Evolutionary conservation across 768 basidiomycete genomes (phyloP).

Genomic region (Rhodosporidiobolus sp.): DNA sequence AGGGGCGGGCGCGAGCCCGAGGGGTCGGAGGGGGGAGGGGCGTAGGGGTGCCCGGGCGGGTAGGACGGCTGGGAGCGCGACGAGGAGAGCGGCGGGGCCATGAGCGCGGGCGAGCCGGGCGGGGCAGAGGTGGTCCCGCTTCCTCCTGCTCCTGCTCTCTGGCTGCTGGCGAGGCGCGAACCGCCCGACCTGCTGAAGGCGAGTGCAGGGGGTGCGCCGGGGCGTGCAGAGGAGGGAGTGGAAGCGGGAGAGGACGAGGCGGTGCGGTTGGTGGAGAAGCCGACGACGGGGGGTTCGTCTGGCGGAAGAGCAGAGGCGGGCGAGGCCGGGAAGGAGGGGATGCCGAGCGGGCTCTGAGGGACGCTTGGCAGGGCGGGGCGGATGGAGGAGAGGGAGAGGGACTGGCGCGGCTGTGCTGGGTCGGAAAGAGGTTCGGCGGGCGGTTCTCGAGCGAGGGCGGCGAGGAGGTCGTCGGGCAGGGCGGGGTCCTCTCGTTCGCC

Average conservation of each 20-base stretch:
- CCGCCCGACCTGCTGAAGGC: too few relatives aligned
- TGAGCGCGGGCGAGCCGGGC: background rate
- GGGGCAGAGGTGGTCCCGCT: background rate
- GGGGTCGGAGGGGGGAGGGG: background rate
- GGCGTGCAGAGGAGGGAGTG: background rate
- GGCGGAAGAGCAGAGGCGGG: too few relatives aligned
- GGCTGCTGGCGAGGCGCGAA: too few relatives aligned
- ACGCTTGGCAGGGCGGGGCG: background rate
- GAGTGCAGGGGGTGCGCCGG: too few relatives aligned
- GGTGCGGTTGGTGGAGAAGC: constrained; percentile 20
- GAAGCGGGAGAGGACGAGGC: background rate
- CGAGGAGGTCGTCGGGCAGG: background rate
- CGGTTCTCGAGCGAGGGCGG: background rate
- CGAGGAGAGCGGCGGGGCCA: background rate
- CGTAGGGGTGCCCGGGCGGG: background rate
- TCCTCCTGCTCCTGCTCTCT: too few relatives aligned
- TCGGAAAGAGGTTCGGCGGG: background rate
- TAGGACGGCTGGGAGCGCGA: background rate
- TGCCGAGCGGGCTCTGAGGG: background rate
- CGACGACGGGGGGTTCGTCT: background rate
- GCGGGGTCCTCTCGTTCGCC: background rate
- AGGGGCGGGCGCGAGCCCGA: background rate
- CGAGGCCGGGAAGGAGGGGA: background rate
- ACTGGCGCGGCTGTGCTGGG: background rate
- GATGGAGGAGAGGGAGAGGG: too few relatives aligned